Conservation (phyloP, 1,139 yeast genomes). For the Lodderomyces orthopsilosis region DNA sequence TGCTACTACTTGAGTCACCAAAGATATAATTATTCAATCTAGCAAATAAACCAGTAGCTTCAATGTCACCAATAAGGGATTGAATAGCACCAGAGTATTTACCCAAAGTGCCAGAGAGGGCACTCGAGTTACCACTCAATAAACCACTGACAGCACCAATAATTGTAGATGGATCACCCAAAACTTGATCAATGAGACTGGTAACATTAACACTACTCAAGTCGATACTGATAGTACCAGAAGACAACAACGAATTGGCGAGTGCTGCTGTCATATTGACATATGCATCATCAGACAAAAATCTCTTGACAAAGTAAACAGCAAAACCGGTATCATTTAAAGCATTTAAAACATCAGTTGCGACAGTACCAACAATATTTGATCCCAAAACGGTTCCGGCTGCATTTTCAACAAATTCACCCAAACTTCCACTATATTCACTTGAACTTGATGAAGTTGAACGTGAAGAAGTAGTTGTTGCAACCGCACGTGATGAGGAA, state of each 20-base stretch:
- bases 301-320: conserved; percentile 36
- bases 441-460: conserved; percentile 2
- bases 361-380: conserved; percentile 22
- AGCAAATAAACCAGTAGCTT: conserved; percentile 38
- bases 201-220: conserved; percentile 26
- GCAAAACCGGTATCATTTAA: conserved; percentile 44
- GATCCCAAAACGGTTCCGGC: conserved; percentile 31
- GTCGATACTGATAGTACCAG: conserved; percentile 28
- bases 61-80: conserved; percentile 32
- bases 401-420: conserved; percentile 29
- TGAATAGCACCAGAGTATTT: conserved; percentile 34
- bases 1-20: conserved; percentile 23
- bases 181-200: conserved; percentile 21
- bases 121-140: conserved; percentile 20
- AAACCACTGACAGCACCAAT: conserved; percentile 22
- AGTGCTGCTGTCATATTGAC: conserved; percentile 37
- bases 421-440: conserved; percentile 22
- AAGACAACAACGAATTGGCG: conserved; percentile 22
- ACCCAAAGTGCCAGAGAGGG: conserved; percentile 16
- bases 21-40: conserved; percentile 39
- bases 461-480: conserved; percentile 1
- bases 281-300: conserved; percentile 36
- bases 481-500: neutral
- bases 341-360: conserved; percentile 31
- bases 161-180: conserved; percentile 27